These are phyloP conservation scores for Solanum corneliomulleri DNA, from an alignment of 257 asterid species.

Conservation along the genomic window DNA sequence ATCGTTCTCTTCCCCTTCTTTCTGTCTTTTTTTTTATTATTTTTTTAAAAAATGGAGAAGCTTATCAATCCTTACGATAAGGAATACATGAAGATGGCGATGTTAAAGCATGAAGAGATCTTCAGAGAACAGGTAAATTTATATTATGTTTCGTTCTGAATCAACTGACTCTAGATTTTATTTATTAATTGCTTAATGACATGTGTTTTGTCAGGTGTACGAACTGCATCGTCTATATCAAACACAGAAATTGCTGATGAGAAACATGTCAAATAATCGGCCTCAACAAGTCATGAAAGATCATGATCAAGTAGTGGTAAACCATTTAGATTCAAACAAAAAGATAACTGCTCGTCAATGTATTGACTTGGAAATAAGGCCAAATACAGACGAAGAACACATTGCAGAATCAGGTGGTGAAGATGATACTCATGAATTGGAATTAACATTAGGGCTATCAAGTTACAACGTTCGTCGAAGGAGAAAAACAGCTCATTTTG, in stretches of 20 bases:
- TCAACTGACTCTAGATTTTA: neutral
- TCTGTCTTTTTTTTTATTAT: neutral
- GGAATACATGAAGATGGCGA: constrained; percentile 78
- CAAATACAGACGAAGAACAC: constrained; percentile 6
- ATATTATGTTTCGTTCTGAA: neutral
- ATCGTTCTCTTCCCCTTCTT: neutral
- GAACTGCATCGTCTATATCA: constrained; percentile 86
- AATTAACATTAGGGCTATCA: constrained; percentile 71
- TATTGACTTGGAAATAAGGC: constrained; percentile 18
- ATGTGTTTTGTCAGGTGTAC: constrained; percentile 29
- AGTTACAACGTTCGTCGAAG: constrained; percentile 20
- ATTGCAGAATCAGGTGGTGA: constrained; percentile 3
- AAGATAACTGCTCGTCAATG: neutral
- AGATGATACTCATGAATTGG: constrained; percentile 39
- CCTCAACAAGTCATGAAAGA: constrained; percentile 2
- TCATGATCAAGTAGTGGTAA: neutral
- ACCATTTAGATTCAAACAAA: neutral
- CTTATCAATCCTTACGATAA: constrained; percentile 50
- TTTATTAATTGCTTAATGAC: neutral
- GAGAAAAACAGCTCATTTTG: constrained; percentile 20
- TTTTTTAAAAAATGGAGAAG: constrained; percentile 70
- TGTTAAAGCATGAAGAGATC: constrained; percentile 89
- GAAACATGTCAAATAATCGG: constrained; percentile 15
- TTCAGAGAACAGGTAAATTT: constrained; percentile 72
- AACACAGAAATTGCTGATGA: constrained; percentile 73